Evolutionary conservation across 345 rosid genomes (phyloP).

Genomic region (Syzygium jambos): DNA sequence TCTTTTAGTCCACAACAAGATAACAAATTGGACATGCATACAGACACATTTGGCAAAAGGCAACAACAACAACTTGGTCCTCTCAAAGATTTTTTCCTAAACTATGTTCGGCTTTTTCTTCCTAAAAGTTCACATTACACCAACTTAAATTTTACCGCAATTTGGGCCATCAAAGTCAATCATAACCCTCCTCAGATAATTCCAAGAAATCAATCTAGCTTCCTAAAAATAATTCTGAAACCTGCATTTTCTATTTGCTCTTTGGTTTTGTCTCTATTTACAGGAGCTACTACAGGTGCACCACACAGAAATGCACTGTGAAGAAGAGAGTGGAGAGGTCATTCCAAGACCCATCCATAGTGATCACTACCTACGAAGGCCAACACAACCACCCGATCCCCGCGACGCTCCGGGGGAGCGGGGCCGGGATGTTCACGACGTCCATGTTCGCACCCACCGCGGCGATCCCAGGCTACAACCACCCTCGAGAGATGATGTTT

Average conservation of each 20-base stretch:
- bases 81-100: neutral
- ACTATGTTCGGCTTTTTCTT: neutral
- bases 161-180: neutral
- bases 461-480: conserved; percentile 22
- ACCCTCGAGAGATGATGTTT: conserved; percentile 26
- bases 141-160: neutral
- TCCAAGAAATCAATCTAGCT: neutral
- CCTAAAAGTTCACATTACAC: neutral
- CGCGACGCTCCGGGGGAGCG: conserved; percentile 53
- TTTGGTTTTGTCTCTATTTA: neutral
- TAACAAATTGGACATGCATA: neutral
- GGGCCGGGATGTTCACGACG: conserved; percentile 35
- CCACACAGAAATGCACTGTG: conserved; percentile 75
- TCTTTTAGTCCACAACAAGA: neutral
- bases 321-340: conserved; percentile 95
- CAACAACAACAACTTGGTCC: neutral
- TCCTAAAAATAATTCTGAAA: neutral
- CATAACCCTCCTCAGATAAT: neutral
- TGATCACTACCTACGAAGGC: conserved; percentile 87
- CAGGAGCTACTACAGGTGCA: conserved; percentile 95
- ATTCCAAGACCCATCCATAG: conserved; percentile 73
- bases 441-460: conserved; percentile 22
- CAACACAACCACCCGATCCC: conserved; percentile 83
- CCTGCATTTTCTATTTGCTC: neutral
- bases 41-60: neutral